These are phyloP conservation scores for Penicillium sp. DNA, from an alignment of 2,329 filamentous ascomycete genomes.

Conservation along the genomic window DNA sequence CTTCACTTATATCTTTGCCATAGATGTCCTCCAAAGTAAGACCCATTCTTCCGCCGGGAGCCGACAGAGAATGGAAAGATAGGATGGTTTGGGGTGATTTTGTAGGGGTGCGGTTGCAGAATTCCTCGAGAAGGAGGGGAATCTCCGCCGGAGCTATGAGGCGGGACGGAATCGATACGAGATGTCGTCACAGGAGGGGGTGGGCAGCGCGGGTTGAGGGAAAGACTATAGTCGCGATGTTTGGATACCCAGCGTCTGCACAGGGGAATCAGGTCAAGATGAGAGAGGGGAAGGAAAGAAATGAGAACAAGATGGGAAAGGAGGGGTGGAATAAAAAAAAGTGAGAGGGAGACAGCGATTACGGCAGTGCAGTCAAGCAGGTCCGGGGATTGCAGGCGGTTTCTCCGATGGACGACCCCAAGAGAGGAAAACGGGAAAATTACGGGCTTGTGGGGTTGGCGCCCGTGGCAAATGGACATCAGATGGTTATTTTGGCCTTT, in stretches of 20 bases:
- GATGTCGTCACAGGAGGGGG: slow-evolving; percentile 34
- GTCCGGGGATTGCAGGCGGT: slow-evolving; percentile 28
- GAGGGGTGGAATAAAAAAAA: slow-evolving; percentile 23
- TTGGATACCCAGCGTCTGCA: slow-evolving; percentile 29
- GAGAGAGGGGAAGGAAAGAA: slow-evolving; percentile 14
- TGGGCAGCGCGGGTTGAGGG: slow-evolving; percentile 28
- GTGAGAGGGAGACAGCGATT: slow-evolving; percentile 19
- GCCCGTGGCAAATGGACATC: slow-evolving; percentile 23
- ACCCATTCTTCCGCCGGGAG: slow-evolving; percentile 55
- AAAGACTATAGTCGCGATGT: slow-evolving; percentile 14
- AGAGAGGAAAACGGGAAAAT: slow-evolving; percentile 26
- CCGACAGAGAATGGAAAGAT: slow-evolving; percentile 46
- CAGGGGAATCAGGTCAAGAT: slow-evolving; percentile 13
- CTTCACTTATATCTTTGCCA: slow-evolving; percentile 51
- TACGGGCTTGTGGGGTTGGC: slow-evolving; percentile 28
- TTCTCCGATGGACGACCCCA: slow-evolving; percentile 16
- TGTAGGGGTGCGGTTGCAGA: not conserved
- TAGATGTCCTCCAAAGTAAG: slow-evolving; percentile 53
- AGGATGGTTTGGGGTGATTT: slow-evolving; percentile 16
- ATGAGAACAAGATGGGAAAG: slow-evolving; percentile 7
- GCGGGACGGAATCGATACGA: slow-evolving; percentile 22
- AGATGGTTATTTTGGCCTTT: not conserved
- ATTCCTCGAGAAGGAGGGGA: slow-evolving; percentile 11
- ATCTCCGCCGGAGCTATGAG: slow-evolving; percentile 27
- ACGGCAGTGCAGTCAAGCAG: slow-evolving; percentile 23